Base-by-base conservation (phyloP, 352 stramenopile species). In the Globisporangium paroecandrum region DNA sequence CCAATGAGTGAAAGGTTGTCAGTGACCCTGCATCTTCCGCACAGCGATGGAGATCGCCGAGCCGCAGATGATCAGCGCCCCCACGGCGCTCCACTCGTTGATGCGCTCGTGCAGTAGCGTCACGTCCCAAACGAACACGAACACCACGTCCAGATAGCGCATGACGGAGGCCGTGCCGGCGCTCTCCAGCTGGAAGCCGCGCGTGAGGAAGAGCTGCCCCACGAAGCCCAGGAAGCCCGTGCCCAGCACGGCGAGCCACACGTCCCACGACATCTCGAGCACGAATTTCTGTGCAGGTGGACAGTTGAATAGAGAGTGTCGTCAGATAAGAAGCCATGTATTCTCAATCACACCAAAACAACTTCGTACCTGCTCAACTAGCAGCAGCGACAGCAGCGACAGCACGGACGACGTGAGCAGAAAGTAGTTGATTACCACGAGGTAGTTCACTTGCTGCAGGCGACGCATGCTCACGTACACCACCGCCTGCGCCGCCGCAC, bases 381-480 rank as follows among this genome's bases (percentile, higher is more conserved):
- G 6, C 2, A 71, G 61, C 54, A 79, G 34, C 38, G 54, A 69
- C 10, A 81, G n/a, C n/a, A 65, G 67, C 20, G 77, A 81, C 20
- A 78, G 32, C 24, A 77, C 53, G 18, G 76, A 73, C 29, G 65
- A 64, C 38, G 69, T 76, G 25, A 81, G 65, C 15, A 83, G 43
- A 24, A 77, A 77, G 68, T 83, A 83, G 65, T 83, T 70, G 67
- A 77, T 77, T 9, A 79, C 70, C 38, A 82, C 68, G 56, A 82
- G 70, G 55, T 72, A 74, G 58, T 81, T 58, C 4, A 81, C 47
- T 27, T 70, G 20, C 61, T 83, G 66, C 7, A 81, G 69, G 18
- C 66, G 70, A 1, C 74, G 73, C 66, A 83, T 74, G 58, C 66
- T 69, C 2, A 77, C 60, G 68, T 77, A 83, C 6, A 69, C 74